Base-by-base conservation (phyloP, 768 basidiomycete genomes). In the Suillus alpinus region DNA sequence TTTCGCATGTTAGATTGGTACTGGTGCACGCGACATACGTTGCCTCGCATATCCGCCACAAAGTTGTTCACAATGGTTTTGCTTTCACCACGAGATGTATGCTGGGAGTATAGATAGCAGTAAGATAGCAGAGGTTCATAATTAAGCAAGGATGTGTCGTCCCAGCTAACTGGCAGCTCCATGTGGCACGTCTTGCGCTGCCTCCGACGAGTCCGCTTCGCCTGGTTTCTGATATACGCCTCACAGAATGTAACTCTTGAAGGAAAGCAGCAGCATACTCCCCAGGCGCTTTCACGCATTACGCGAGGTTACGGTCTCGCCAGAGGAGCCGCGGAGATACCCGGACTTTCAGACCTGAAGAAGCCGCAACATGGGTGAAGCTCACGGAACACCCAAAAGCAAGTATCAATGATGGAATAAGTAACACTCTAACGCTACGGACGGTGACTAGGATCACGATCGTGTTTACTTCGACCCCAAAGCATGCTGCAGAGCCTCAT, bases 401-500 rank as follows among this genome's bases (percentile, higher is more conserved):
- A 39, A 55, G 20, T 58, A 46, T 36, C 16, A 58, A 53, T 31
- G 47, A 4, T 53, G 34, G 20, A 53, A 53, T 36, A 26, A 53
- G 34, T 23, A 10, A 55, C 39, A 57, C 41, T 70, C 65, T 71
- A 69, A 31, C 16, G 9, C 60, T 57, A 52, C 57, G 16, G 55
- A 49, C 41, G 52, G 32, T 44, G 41, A 61, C 56, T 40, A 40
- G 31, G 23, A 57, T 46, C 57, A 59, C 61, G 20, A 52, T n/a
- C n/a, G n/a, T n/a, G 64, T 65, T 62, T 76, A 83, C 71, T 80
- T 81, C 56, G 80, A 75, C 56, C 75, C 73, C 65, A 98, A 76
- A 66, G 94, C 94, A 65, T 91, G 85, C 75, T 98, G 95, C 62
- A 99, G 81, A 46, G 93, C 86, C 81, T 98, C 97, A 73, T 95